Evolutionary conservation across 2,329 filamentous ascomycete genomes (phyloP).

Genomic region (Aureobasidium lini): DNA sequence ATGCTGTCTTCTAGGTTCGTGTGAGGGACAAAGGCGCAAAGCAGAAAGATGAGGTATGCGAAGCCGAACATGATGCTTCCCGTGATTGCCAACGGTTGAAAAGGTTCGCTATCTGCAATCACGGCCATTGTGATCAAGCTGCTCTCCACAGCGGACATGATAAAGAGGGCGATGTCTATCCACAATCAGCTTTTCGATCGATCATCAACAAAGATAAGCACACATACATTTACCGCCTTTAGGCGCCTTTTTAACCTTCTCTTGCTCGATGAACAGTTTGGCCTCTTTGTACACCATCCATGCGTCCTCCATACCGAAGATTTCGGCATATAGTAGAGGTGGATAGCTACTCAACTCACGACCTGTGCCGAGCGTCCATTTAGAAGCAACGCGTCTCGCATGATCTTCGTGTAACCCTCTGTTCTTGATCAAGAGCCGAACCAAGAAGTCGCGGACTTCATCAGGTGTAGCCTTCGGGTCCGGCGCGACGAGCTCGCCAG

Average conservation of each 20-base stretch:
- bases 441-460: conserved; percentile 16
- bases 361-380: conserved; percentile 19
- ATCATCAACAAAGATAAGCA: no score
- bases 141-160: no score
- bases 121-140: no score
- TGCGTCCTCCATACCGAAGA: conserved; percentile 17
- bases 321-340: conserved; percentile 13
- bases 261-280: not conserved
- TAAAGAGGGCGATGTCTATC: no score
- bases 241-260: not conserved
- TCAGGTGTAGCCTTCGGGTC: conserved; percentile 14
- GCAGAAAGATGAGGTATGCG: not conserved
- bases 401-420: conserved; percentile 5
- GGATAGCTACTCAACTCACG: conserved; percentile 16
- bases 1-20: not conserved
- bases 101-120: no score
- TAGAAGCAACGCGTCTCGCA: conserved; percentile 13
- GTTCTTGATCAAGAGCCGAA: conserved; percentile 1
- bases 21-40: not conserved
- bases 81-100: no score
- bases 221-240: no score
- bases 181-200: no score
- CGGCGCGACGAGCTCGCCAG: not conserved
- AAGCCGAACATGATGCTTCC: not conserved
- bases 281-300: conserved; percentile 18